These are phyloP conservation scores for Fraxinus paxiana DNA, from an alignment of 305 asterid genomes.

Conservation along the genomic window DNA sequence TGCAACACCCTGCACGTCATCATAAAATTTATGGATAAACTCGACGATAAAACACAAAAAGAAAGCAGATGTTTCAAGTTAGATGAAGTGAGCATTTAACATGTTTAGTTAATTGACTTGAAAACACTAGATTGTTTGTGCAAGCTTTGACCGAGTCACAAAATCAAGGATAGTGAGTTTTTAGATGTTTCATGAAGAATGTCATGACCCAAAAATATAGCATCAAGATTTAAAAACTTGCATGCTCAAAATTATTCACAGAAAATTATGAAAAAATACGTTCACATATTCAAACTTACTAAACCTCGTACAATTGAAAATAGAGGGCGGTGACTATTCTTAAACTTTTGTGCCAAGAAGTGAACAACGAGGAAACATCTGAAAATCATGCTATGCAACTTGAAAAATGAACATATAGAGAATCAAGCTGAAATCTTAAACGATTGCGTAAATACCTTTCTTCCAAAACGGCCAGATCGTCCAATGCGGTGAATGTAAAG, in stretches of 20 bases:
- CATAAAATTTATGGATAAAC: not conserved
- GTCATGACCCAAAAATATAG: not conserved
- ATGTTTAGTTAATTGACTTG: not conserved
- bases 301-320: not conserved
- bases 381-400: not conserved
- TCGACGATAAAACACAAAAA: not conserved
- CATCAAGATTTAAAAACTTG: not conserved
- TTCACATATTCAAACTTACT: not conserved
- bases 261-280: not conserved
- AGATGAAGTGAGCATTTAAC: not conserved
- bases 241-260: not conserved
- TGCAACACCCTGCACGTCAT: conserved; percentile 75
- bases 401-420: not conserved
- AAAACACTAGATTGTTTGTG: not conserved
- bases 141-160: not conserved
- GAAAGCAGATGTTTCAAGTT: not conserved
- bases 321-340: not conserved
- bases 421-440: not conserved
- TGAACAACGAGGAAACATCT: not conserved
- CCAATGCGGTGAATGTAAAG: conserved; percentile 90
- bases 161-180: not conserved
- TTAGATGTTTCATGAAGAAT: not conserved
- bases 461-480: conserved; percentile 88
- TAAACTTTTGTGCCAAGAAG: not conserved
- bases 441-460: conserved; percentile 50